phyloP scores from a whole-genome alignment of 768 basidiomycete genomes.

The Omphalotus guepiniiformis region DNA sequence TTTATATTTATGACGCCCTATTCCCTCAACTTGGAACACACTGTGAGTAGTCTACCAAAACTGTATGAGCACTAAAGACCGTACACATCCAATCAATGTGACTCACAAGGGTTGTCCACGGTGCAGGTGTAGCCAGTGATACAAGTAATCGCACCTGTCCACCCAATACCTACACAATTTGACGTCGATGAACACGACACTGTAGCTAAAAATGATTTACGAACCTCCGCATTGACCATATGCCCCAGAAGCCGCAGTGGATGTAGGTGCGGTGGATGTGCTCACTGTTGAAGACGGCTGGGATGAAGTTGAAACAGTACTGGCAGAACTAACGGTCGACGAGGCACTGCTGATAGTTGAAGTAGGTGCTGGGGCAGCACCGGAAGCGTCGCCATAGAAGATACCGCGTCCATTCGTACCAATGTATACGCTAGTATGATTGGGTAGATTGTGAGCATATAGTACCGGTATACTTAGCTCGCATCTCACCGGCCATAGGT shows the following conservation, averaged over 20 bases:
- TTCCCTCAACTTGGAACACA: conserved; percentile 16
- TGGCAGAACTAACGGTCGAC: conserved; percentile 4
- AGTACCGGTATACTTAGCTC: background rate
- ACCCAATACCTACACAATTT: conserved; percentile 9
- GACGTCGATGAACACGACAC: background rate
- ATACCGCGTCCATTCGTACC: conserved; percentile 35
- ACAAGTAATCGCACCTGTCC: conserved; percentile 16
- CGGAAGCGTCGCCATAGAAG: conserved; percentile 21
- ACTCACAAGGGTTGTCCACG: conserved; percentile 19
- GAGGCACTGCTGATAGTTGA: conserved; percentile 2
- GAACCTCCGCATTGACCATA: conserved; percentile 24
- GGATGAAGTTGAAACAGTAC: conserved; percentile 3
- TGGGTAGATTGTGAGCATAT: background rate
- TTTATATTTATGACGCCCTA: background rate
- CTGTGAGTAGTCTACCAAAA: conserved; percentile 21
- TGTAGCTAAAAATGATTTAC: background rate
- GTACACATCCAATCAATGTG: background rate
- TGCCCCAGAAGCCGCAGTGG: conserved; percentile 3
- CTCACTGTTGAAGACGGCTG: background rate
- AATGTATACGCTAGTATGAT: conserved; percentile 29
- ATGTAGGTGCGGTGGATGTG: conserved; percentile 4
- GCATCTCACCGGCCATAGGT: conserved; percentile 30
- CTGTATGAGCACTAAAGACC: no score
- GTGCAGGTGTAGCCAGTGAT: conserved; percentile 19
- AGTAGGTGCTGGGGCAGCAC: conserved; percentile 9